phyloP scores from a whole-genome alignment of 1,284 basidiomycete species.

The Farysia itapuensis region DNA sequence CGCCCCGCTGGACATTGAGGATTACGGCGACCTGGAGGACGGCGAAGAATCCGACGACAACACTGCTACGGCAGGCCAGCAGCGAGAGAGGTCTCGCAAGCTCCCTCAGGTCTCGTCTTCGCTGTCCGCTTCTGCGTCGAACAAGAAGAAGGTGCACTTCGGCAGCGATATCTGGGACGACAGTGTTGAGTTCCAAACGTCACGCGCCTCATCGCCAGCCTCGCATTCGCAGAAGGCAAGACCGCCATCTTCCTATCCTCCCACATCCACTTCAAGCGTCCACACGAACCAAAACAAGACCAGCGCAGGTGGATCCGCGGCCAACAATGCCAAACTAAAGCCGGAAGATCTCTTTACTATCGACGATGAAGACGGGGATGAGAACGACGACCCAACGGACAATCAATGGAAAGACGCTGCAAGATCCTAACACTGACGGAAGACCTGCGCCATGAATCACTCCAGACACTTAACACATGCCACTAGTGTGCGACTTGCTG shows the following conservation, averaged over 20 bases:
- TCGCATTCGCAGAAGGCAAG: no score
- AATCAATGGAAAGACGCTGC: conserved; percentile 1
- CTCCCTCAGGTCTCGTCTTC: no score
- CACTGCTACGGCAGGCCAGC: neutral
- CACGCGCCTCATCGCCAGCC: no score
- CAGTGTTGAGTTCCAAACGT: conserved; percentile 11
- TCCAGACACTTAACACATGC: no score
- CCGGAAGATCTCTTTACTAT: conserved; percentile 33
- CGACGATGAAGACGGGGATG: conserved; percentile 38
- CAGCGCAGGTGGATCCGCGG: no score
- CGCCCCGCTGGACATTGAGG: conserved; percentile 43
- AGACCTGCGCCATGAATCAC: neutral
- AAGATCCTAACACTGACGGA: neutral
- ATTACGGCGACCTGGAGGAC: conserved; percentile 28
- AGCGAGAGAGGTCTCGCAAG: neutral
- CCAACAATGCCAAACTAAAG: no score
- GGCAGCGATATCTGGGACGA: conserved; percentile 18
- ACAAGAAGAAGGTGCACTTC: conserved; percentile 22
- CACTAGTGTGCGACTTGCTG: no score
- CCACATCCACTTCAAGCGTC: no score
- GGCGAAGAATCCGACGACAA: conserved; percentile 10
- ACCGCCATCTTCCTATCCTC: no score
- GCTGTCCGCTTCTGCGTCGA: no score
- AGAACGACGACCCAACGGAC: neutral
- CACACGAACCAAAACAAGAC: no score